A percentile compares a stretch with the other conserved stretches of the same genome.
These are phyloP conservation scores for Solanum microdontum DNA, from an alignment of 257 asterid genomes.

Conservation along the genomic window DNA sequence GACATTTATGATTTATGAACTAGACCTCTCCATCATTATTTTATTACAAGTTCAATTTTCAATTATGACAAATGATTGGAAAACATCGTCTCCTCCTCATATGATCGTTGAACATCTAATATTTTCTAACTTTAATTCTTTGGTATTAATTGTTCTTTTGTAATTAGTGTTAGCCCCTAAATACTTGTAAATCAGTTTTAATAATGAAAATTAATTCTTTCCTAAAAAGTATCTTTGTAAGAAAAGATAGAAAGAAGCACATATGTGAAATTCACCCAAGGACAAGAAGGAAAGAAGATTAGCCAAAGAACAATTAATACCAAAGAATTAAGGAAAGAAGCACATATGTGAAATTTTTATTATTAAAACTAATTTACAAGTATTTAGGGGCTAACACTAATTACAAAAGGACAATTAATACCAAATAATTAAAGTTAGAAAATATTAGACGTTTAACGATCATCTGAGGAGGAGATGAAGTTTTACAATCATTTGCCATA, in stretches of 20 bases:
- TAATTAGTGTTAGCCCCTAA: neutral
- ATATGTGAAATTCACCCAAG: neutral
- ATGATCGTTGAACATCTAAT: neutral
- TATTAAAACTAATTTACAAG: neutral
- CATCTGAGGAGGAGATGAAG: neutral
- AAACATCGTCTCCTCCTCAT: neutral
- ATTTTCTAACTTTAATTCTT: neutral
- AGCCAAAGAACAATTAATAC: too few species aligned
- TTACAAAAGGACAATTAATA: neutral
- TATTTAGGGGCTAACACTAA: neutral
- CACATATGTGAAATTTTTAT: too few species aligned
- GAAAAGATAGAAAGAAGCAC: neutral
- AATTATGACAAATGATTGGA: neutral
- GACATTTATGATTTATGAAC: neutral
- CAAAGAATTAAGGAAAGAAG: too few species aligned
- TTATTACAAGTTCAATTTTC: too few species aligned
- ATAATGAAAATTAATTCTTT: too few species aligned
- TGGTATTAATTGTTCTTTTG: neutral
- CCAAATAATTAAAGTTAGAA: neutral
- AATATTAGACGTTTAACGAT: neutral
- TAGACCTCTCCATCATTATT: neutral
- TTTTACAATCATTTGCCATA: neutral
- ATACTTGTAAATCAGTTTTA: neutral
- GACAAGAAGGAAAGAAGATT: neutral
- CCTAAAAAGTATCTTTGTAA: too few species aligned